Evolutionary conservation across 306 rosid species (phyloP), one percentile per base, ranked within the genome.

Genomic region (Medicago lupulina): DNA sequence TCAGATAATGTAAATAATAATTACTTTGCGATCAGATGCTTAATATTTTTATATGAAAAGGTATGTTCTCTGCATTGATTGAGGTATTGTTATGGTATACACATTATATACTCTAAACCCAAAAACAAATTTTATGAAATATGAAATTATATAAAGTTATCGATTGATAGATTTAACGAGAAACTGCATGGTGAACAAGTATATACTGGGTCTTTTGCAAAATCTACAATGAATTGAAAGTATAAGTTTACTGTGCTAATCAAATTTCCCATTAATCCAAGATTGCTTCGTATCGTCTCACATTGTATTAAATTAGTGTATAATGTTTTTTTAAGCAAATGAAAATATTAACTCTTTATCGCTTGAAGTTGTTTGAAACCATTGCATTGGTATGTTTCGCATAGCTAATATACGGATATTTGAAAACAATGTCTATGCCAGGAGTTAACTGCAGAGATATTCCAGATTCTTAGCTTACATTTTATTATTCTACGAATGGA

Each of bases 31-130:
- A 74, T 31, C 71, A 47, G 15, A 62, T 74, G 62, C 62, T 62
- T 62, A 49, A 63, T 34, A 75, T 75, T 75, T 18, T 18, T 34
- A 61, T 28, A 44, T 44, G 38, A 74, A 25, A 60, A 60, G 34
- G 21, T 36, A 17, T 47, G 19, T 50, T 25, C 50, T 17, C 50
- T 34, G 63, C 34, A 36, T 53, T 61, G 40, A 57, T 21, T 28
- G 44, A 54, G 13, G 9, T 13, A 38, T 34, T 34, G 38, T 34
- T 34, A 34, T 63, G 51, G 1, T 18, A 75, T 58, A 58, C 43
- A 19, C 58, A 43, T 19, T 15, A 7, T 25, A 58, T 73, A 31
- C 28, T 15, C 41, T 73, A 40, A 73, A 50, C 40, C 44, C 62
- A 49, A 28, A 17, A 69, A 25, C 25, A 49, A 6, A 70, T 49